These are phyloP conservation scores for Polychaeton citri DNA, from an alignment of 2,329 filamentous ascomycete genomes.

Conservation along the genomic window DNA sequence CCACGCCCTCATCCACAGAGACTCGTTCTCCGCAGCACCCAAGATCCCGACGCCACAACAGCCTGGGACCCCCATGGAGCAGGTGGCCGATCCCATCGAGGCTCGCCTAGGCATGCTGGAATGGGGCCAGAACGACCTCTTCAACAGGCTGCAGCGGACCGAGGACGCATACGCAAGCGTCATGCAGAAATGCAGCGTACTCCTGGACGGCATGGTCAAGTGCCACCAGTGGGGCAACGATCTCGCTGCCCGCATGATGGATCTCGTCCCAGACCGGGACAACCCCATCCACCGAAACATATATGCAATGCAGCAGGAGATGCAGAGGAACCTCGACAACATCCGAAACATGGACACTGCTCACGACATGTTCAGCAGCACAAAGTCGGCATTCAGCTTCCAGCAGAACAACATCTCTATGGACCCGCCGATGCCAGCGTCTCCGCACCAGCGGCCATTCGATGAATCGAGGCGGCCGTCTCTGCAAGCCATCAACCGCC, in stretches of 20 bases:
- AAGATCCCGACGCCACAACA: slow-evolving; percentile 48
- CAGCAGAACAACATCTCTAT: slow-evolving; percentile 14
- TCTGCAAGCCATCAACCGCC: slow-evolving; percentile 47
- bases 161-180: slow-evolving; percentile 74
- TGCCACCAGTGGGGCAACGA: slow-evolving; percentile 75
- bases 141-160: slow-evolving; percentile 59
- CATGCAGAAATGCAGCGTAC: slow-evolving; percentile 65
- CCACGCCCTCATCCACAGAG: slow-evolving; percentile 83
- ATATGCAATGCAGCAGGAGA: slow-evolving; percentile 47
- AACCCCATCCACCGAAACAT: slow-evolving; percentile 66
- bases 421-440: slow-evolving; percentile 46
- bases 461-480: slow-evolving; percentile 68
- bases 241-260: slow-evolving; percentile 60
- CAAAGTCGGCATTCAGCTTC: slow-evolving; percentile 27
- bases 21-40: slow-evolving; percentile 62
- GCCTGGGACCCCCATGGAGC: slow-evolving; percentile 25
- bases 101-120: slow-evolving; percentile 63
- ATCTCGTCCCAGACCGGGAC: slow-evolving; percentile 62
- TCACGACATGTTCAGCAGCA: slow-evolving; percentile 41
- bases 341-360: slow-evolving; percentile 44
- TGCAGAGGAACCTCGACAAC: slow-evolving; percentile 47
- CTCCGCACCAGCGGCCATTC: slow-evolving; percentile 73
- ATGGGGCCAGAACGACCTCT: slow-evolving; percentile 69
- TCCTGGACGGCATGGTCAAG: slow-evolving; percentile 68
- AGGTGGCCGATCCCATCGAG: slow-evolving; percentile 70